Evolutionary conservation across 805 yeast species (phyloP), one percentile per base, ranked within the genome.

Genomic region (Metschnikowia baotianmanensis): DNA sequence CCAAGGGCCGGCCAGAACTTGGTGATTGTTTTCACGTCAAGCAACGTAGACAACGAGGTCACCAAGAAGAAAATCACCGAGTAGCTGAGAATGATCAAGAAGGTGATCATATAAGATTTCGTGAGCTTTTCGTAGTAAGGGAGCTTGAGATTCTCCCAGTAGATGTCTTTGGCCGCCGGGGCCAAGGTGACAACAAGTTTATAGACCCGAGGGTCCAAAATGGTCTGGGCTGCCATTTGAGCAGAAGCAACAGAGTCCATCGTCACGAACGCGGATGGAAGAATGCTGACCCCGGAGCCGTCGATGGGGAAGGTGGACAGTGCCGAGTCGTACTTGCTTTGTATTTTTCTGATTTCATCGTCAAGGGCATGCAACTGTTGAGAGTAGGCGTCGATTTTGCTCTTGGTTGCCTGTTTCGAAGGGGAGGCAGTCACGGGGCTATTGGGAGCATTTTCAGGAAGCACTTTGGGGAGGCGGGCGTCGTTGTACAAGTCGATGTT

Each of bases 1-100:
- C 83, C 84, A 28, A 78, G 65, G 7, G 70, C 75, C 3, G 83
- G 83, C 80, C 82, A 78, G 42, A 77, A 59, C 50, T 75, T 77
- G 36, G 70, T 68, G 38, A 79, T 76, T 1, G 82, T 71, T 52
- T 72, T 76, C 36, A 78, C 65, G 50, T 78, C 80, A 45, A 79
- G 62, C 51, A 79, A 67, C 1, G 82, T 73, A 1, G 83, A 70
- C 40, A 79, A 73, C 29, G 79, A 76, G 6, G 80, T 65, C 22
- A 78, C 78, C 32, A 80, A 76, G 49, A 77, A 75, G 33, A 77
- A 67, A 43, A 78, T 69, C 20, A 77, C 68, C 22, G 72, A 71
- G 48, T 78, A 74, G 52, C 77, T 71, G 20, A 74, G 57, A 18
- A 75, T 63, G 32, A 76, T 76, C 2, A 74, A 37, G 25, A 64